These are phyloP conservation scores for Platanthera zijinensis DNA, from an alignment of 106 monocot genomes.

Conservation along the genomic window DNA sequence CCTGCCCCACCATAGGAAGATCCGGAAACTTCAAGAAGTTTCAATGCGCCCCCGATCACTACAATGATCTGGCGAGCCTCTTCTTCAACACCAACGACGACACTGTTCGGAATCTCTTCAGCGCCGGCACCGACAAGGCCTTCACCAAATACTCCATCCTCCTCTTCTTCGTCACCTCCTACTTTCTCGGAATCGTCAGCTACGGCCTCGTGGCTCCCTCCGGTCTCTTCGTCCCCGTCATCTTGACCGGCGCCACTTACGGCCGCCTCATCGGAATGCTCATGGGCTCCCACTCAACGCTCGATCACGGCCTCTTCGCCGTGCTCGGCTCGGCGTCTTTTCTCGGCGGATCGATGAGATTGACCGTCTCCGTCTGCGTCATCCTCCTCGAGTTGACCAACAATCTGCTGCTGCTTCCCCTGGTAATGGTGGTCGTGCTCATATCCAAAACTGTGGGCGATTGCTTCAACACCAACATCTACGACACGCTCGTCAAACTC, in stretches of 20 bases:
- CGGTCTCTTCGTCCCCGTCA: constrained; percentile 52
- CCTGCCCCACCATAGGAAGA: constrained; percentile 48
- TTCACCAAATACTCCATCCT: constrained; percentile 31
- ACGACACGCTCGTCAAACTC: constrained; percentile 33
- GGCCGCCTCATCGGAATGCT: constrained; percentile 40
- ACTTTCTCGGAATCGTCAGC: constrained; percentile 44
- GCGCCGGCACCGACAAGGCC: constrained; percentile 36
- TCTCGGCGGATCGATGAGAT: constrained; percentile 26
- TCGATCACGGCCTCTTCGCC: constrained; percentile 49
- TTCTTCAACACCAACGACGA: constrained; percentile 57
- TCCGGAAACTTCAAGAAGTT: constrained; percentile 59
- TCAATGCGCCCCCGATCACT: constrained; percentile 38
- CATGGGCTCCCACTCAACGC: constrained; percentile 30
- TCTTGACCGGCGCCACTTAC: constrained; percentile 44
- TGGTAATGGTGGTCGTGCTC: constrained; percentile 26
- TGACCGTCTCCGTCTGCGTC: constrained; percentile 28
- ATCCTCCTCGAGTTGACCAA: constrained; percentile 28
- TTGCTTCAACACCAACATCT: constrained; percentile 42
- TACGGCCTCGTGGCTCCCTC: constrained; percentile 43
- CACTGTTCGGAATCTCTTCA: constrained; percentile 46
- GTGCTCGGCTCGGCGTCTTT: constrained; percentile 31
- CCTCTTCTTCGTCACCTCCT: constrained; percentile 31
- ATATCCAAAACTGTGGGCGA: constrained; percentile 47
- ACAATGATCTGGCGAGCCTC: constrained; percentile 52
- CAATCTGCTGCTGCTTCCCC: constrained; percentile 27